phyloP scores from a whole-genome alignment of 139 green algal genomes.

The Eudorina sp. region DNA sequence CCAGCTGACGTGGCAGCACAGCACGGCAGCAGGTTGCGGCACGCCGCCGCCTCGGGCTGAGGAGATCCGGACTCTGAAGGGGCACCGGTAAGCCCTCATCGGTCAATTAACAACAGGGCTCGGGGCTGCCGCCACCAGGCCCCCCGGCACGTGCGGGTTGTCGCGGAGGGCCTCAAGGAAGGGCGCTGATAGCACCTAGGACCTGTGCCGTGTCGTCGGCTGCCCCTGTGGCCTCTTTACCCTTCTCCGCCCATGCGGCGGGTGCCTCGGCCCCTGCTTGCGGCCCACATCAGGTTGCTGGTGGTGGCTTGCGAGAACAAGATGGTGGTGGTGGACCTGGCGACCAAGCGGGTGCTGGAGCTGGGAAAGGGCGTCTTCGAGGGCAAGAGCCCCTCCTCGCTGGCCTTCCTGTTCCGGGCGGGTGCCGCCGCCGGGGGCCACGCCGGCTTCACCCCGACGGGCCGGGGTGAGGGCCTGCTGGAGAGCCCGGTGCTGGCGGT shows the following conservation, averaged over 20 bases:
- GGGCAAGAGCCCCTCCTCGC: constrained; percentile 55
- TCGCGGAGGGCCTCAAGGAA: too few relatives aligned
- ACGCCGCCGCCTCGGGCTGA: constrained; percentile 27
- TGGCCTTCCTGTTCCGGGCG: constrained; percentile 62
- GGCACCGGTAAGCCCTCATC: constrained; percentile 46
- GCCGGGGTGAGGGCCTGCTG: constrained; percentile 11
- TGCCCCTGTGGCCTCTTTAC: too few relatives aligned
- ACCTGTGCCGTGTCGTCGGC: too few relatives aligned
- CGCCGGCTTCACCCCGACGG: too few relatives aligned
- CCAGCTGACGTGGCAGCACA: constrained; percentile 42
- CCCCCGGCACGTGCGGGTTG: too few relatives aligned
- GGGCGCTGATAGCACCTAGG: too few relatives aligned
- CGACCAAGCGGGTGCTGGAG: constrained; percentile 52
- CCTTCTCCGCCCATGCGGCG: too few relatives aligned
- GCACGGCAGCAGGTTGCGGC: not conserved
- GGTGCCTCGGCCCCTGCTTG: too few relatives aligned
- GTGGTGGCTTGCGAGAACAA: constrained; percentile 67
- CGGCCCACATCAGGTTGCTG: constrained; percentile 60
- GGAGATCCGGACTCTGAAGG: constrained; percentile 8
- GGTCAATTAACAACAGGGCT: too few relatives aligned
- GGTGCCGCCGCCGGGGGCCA: not conserved
- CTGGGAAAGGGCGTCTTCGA: constrained; percentile 58
- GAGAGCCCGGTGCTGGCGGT: constrained; percentile 63
- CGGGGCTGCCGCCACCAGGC: too few relatives aligned
- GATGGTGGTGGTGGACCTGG: constrained; percentile 68